phyloP scores from a whole-genome alignment of 257 asterid genomes.

The Prunella vulgaris region DNA sequence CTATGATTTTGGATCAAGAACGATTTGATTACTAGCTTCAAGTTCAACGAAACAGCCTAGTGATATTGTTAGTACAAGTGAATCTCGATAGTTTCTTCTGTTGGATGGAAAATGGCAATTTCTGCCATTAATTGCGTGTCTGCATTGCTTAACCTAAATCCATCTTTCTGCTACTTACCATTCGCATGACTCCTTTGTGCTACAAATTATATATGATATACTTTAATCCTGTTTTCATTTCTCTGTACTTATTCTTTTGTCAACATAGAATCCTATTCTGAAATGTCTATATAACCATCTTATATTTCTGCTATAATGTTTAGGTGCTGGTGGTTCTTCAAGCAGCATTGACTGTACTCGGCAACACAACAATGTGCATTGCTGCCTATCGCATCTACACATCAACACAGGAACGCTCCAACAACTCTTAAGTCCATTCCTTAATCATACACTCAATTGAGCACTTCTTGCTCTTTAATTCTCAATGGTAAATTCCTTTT shows the following conservation, averaged over 20 bases:
- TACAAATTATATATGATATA: not conserved
- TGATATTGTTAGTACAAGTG: not conserved
- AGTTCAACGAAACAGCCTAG: too few species aligned
- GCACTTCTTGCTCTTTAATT: not conserved
- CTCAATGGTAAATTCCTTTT: slow-evolving; percentile 20
- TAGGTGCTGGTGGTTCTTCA: slow-evolving; percentile 90
- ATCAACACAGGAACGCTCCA: slow-evolving; percentile 52
- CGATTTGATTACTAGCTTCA: too few species aligned
- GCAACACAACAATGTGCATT: slow-evolving; percentile 82
- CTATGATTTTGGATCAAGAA: too few species aligned
- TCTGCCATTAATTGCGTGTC: not conserved
- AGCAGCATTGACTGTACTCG: slow-evolving; percentile 91
- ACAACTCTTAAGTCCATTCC: slow-evolving; percentile 26
- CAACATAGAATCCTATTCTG: not conserved
- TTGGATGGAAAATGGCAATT: too few species aligned
- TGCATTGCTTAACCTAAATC: not conserved
- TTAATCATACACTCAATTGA: not conserved
- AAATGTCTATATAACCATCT: not conserved
- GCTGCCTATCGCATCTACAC: slow-evolving; percentile 87
- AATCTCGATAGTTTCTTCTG: too few species aligned
- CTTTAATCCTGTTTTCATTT: not conserved
- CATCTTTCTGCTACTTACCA: not conserved
- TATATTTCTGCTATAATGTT: not conserved
- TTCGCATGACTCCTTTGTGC: not conserved
- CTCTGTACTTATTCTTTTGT: not conserved